Conservation (phyloP, 768 basidiomycete genomes). For the Mycena kentingensis region DNA sequence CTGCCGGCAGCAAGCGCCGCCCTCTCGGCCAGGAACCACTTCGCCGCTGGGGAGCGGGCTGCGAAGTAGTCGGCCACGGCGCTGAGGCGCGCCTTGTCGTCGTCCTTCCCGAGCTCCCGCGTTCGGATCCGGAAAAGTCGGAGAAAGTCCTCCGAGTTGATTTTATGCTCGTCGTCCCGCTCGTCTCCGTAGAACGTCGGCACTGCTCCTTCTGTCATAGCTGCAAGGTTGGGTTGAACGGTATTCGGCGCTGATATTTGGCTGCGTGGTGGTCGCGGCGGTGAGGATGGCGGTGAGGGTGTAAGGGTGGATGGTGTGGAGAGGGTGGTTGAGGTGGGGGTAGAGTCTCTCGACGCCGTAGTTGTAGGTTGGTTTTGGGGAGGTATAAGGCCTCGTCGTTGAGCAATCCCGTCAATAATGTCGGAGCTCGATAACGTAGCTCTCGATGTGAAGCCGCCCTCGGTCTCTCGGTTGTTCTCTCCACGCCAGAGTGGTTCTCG, state of each 20-base stretch:
- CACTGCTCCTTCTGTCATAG: neutral
- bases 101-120: constrained; percentile 1
- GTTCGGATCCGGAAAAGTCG: constrained; percentile 9
- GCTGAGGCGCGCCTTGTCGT: neutral
- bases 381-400: neutral
- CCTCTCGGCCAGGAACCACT: neutral
- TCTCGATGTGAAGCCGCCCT: neutral
- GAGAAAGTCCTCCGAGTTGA: constrained; percentile 5
- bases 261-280: neutral
- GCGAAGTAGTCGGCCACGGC: constrained; percentile 11
- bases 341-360: too few relatives aligned
- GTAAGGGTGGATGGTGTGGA: too few relatives aligned
- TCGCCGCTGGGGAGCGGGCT: constrained; percentile 6
- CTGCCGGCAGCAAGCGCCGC: neutral
- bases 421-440: neutral
- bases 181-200: constrained; percentile 13
- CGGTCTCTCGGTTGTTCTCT: neutral
- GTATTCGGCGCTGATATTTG: neutral
- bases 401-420: too few relatives aligned
- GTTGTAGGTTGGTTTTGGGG: too few relatives aligned
- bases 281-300: neutral
- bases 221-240: too few relatives aligned
- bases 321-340: too few relatives aligned
- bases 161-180: neutral
- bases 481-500: neutral